Base-by-base conservation (phyloP, 2,329 filamentous ascomycete genomes). In the Phaeoacremonium minimum region DNA sequence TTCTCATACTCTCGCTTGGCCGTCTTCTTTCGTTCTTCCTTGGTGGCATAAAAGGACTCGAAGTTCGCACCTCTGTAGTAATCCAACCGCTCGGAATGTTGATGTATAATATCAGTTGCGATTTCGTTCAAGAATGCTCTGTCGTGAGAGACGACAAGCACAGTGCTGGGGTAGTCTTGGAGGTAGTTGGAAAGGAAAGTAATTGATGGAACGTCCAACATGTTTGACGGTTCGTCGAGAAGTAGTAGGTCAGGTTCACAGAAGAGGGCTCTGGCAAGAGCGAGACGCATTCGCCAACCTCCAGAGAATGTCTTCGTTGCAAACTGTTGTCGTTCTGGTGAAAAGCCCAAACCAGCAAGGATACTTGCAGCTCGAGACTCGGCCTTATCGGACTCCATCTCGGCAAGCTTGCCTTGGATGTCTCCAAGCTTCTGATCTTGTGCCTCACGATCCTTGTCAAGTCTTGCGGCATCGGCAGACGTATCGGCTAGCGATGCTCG, bases 131-230 rank as follows among this genome's bases (percentile, higher is more conserved):
- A 75, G 77, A 98, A 98, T 1, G 93, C 90, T 75, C 93, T 82
- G 78, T 98, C 93, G 85, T 98, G 93, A 62, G 88, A 95, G 46
- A 98, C 93, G 36, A 98, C 91, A 12, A 98, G 74, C 18, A 98
- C 82, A 3, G 93, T 97, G 63, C 88, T 95, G 28, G 91, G 91
- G 57, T 98, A 98, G 33, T 72, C 73, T 61, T 96, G 90, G 7
- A 98, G 83, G 58, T 98, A 98, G 55, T 90, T 91, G 32, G 91
- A 86, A 59, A 98, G 77, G 78, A 97, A 98, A 38, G 93, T 94
- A 57, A 98, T 97, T 16, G 93, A 97, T n/a, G 93, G 93, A 40
- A 98, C 93, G 66, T 97, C 93, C 87, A 98, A 89, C 91, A 97
- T 97, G 81, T 97, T 97, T 38, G 91, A 97, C 67, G 93, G 93